A percentile compares a stretch with the other conserved stretches of the same genome.
Evolutionary conservation across 768 basidiomycete species (phyloP).

Genomic region (Hericium rajendrae): DNA sequence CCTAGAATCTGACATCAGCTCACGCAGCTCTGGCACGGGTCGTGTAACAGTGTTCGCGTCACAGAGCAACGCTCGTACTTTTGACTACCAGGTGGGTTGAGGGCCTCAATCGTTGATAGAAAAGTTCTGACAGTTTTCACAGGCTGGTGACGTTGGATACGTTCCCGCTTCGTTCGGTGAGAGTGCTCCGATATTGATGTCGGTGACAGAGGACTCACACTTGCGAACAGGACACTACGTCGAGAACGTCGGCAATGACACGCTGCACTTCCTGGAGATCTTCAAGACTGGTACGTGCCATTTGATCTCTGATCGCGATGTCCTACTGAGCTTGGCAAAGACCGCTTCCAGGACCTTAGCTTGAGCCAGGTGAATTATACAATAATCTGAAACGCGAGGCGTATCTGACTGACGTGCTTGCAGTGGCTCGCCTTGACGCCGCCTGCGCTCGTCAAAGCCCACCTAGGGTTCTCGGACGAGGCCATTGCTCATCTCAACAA

Average conservation of each 20-base stretch:
- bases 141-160: slow-evolving; percentile 52
- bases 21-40: slow-evolving; percentile 37
- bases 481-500: slow-evolving; percentile 39
- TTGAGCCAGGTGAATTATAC: slow-evolving; percentile 18
- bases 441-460: slow-evolving; percentile 48
- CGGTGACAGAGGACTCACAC: no score
- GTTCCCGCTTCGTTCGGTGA: slow-evolving; percentile 49
- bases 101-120: not conserved
- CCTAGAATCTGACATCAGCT: not conserved
- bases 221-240: slow-evolving; percentile 28
- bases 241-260: slow-evolving; percentile 32
- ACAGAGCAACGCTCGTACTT: slow-evolving; percentile 43
- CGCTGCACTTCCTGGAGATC: slow-evolving; percentile 31
- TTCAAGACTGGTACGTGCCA: slow-evolving; percentile 22
- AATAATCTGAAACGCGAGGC: no score
- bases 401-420: not conserved
- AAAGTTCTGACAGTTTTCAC: not conserved
- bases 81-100: slow-evolving; percentile 34
- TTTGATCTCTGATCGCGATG: not conserved
- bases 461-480: slow-evolving; percentile 45
- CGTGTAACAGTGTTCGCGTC: slow-evolving; percentile 52
- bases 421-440: slow-evolving; percentile 14
- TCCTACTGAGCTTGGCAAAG: slow-evolving; percentile 3
- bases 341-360: slow-evolving; percentile 23
- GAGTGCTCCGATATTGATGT: not conserved